Evolutionary conservation across 805 yeast genomes (phyloP).

Genomic region (Metschnikowia lunata): DNA sequence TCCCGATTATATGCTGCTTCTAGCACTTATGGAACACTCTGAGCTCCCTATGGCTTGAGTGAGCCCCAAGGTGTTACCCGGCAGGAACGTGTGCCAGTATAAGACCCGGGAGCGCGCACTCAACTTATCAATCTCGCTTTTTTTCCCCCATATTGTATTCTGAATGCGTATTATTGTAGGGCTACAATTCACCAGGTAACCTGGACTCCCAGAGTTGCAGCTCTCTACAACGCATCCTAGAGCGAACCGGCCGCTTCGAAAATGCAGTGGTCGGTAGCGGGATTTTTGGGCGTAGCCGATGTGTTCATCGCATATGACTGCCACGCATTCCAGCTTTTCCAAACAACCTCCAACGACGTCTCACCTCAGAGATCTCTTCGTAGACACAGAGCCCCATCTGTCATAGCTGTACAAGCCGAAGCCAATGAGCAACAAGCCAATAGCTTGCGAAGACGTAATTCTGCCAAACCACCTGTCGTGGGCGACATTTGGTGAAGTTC

Average conservation of each 20-base stretch:
- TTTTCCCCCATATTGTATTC: conserved; percentile 37
- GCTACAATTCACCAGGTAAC: conserved; percentile 29
- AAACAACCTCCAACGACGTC: conserved; percentile 20
- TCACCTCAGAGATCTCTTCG: neutral
- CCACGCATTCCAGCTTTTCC: conserved; percentile 43
- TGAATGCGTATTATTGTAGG: conserved; percentile 50
- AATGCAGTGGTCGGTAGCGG: conserved; percentile 36
- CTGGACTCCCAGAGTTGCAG: conserved; percentile 32
- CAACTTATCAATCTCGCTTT: neutral
- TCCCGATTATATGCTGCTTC: too few relatives aligned
- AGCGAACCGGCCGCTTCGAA: conserved; percentile 30
- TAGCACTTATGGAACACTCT: too few relatives aligned
- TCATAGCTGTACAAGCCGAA: conserved; percentile 61
- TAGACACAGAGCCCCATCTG: conserved; percentile 46
- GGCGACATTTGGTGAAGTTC: neutral
- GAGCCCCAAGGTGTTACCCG: conserved; percentile 21
- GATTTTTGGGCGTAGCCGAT: conserved; percentile 35
- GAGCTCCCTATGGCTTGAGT: too few relatives aligned
- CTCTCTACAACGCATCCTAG: conserved; percentile 51
- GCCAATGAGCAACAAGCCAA: conserved; percentile 49
- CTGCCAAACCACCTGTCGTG: conserved; percentile 33
- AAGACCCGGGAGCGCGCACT: conserved; percentile 4
- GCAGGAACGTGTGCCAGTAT: conserved; percentile 13
- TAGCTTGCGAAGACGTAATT: conserved; percentile 42
- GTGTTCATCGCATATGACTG: conserved; percentile 19